Base-by-base conservation (phyloP, 2,329 filamentous ascomycete species). In the Calonectria pteridis region DNA sequence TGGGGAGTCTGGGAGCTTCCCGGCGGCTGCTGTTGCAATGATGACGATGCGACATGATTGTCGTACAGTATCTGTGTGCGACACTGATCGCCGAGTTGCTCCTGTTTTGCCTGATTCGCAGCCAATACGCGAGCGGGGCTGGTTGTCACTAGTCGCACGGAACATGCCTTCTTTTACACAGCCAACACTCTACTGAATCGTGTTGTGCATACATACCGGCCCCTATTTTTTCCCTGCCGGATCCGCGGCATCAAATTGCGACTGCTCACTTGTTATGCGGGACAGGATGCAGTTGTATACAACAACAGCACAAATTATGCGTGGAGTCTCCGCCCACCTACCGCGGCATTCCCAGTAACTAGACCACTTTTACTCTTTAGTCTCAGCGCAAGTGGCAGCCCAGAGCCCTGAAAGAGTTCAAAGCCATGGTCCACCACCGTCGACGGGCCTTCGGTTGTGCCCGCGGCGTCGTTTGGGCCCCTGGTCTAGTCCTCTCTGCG, bases 391-490 rank as follows among this genome's bases (percentile, higher is more conserved):
- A 66, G 64, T 46, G 68, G 71, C 63, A 62, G 59, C 46, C 71
- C 64, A 66, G 37, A 14, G 35, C 66, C 53, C 26, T n/a, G 29
- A 40, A 62, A 33, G 49, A 18, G 26, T 55, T 28, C 23, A 64
- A 59, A 31, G 23, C 46, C 55, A 35, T 69, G 46, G 63, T 20
- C 66, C 40, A 43, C 51, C 49, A 64, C 51, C 43, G 70, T 66
- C 67, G 55, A 73, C 67, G 67, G 58, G 51, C 49, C 62, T 37
- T 64, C 53, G 67, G 73, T 68, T 73, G 66, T 69, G 71, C 43
- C 71, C 67, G 71, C 71, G 49, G 71, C 71, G 50, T 31, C 35
- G 67, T 75, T 73, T 75, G 64, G 67, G 13, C 55, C 67, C 71
- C 71, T 66, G 69, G 67, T 43, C 63, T 68, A 59, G 66, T 28